Evolutionary conservation across 139 green algal species (phyloP).

Genomic region (Chlorella sorokiniana): DNA sequence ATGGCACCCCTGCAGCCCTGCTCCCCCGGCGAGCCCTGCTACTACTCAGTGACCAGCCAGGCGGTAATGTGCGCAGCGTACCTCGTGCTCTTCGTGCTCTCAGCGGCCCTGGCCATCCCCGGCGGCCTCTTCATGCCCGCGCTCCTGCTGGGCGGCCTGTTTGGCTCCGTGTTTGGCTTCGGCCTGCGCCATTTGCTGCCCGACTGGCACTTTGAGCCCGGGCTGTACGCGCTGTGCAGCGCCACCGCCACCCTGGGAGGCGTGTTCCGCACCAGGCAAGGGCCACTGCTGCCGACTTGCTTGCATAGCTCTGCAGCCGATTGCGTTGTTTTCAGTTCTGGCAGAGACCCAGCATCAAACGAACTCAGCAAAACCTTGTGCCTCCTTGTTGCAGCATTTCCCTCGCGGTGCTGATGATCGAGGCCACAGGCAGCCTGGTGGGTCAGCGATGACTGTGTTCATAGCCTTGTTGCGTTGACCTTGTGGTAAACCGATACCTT

Average conservation of each 20-base stretch:
- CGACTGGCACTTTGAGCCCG: constrained; percentile 60
- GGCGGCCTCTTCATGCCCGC: constrained; percentile 82
- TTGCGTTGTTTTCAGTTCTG: no score
- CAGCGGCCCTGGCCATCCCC: constrained; percentile 76
- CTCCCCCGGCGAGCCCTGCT: constrained; percentile 29
- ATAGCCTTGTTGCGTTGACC: no score
- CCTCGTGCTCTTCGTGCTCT: constrained; percentile 77
- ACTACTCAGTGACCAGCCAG: constrained; percentile 65
- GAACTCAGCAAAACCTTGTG: no score
- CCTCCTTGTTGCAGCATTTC: constrained; percentile 79
- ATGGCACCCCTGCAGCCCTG: constrained; percentile 19
- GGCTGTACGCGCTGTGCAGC: constrained; percentile 83
- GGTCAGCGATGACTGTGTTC: no score
- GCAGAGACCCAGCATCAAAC: no score
- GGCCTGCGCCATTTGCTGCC: constrained; percentile 64
- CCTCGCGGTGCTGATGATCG: constrained; percentile 89
- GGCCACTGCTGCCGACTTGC: no score
- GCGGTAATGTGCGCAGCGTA: constrained; percentile 66
- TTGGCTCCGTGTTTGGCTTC: constrained; percentile 71
- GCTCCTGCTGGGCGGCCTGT: constrained; percentile 60
- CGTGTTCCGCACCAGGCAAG: constrained; percentile 82
- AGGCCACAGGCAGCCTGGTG: constrained; percentile 47
- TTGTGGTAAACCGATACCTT: no score
- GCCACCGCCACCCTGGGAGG: constrained; percentile 81
- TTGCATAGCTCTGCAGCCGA: no score